A percentile compares a stretch with the other conserved stretches of the same genome.
These are phyloP conservation scores for Agrocybe praecox DNA, from an alignment of 768 basidiomycete genomes.

Conservation along the genomic window DNA sequence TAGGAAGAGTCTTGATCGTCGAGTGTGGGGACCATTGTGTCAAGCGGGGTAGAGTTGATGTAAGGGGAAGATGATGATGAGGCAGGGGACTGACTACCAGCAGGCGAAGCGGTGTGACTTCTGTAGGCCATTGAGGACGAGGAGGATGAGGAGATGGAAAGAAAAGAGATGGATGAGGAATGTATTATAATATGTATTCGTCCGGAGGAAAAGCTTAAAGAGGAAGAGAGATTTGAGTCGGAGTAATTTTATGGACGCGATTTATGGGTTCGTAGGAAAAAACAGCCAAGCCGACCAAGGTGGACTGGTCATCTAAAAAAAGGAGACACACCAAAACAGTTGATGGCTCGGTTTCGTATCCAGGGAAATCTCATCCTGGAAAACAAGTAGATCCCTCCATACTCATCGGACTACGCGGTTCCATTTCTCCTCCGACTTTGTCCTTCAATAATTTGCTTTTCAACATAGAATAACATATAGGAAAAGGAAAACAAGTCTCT, in stretches of 20 bases:
- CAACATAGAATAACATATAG: background rate
- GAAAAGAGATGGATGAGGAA: conserved; percentile 21
- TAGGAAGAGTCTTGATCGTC: conserved; percentile 38
- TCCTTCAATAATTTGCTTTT: background rate
- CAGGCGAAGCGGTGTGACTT: conserved; percentile 49
- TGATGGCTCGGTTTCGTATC: conserved; percentile 46
- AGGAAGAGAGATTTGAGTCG: conserved; percentile 35
- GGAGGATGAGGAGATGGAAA: conserved; percentile 14
- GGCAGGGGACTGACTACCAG: conserved; percentile 50
- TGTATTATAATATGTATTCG: conserved; percentile 23
- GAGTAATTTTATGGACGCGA: conserved; percentile 37
- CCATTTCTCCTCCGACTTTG: conserved; percentile 30
- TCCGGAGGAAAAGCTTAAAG: conserved; percentile 22
- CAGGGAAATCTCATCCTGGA: conserved; percentile 35
- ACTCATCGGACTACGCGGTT: conserved; percentile 46
- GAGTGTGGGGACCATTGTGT: conserved; percentile 30
- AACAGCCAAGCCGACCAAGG: conserved; percentile 30
- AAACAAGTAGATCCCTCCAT: conserved; percentile 25
- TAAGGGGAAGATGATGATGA: conserved; percentile 52
- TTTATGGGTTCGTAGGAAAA: conserved; percentile 35
- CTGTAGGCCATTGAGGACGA: conserved; percentile 49
- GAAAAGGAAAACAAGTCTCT: too few relatives aligned
- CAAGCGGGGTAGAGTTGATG: conserved; percentile 35
- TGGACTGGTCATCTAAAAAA: conserved; percentile 38
- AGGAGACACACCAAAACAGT: conserved; percentile 26